Conservation (phyloP, 1,284 basidiomycete genomes). For the Rhizoctonia solani region DNA sequence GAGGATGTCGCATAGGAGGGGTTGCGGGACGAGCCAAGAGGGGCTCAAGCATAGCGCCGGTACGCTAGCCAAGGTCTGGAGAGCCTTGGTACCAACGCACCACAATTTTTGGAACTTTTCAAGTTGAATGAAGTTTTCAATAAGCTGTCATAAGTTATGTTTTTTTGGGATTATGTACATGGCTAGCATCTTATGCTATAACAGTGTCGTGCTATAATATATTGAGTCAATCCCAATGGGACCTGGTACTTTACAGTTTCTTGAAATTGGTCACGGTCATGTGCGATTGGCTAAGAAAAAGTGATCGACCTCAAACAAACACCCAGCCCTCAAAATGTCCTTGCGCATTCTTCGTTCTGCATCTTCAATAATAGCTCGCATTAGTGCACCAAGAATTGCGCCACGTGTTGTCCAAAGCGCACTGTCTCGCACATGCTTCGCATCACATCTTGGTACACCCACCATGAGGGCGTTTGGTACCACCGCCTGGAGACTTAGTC, state of each 20-base stretch:
- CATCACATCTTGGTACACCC: conserved; percentile 19
- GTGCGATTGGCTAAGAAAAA: neutral
- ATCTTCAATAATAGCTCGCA: conserved; percentile 2
- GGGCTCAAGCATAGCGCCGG: neutral
- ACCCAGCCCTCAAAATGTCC: conserved; percentile 25
- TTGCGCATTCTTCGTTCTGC: conserved; percentile 25
- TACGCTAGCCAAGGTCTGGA: neutral
- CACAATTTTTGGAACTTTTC: conserved; percentile 26
- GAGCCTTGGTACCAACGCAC: neutral
- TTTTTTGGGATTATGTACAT: too few relatives aligned
- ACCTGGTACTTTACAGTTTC: neutral
- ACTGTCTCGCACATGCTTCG: conserved; percentile 7
- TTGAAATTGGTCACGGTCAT: neutral
- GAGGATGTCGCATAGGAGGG: conserved; percentile 6
- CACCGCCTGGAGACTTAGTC: conserved; percentile 27
- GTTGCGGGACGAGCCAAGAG: conserved; percentile 13
- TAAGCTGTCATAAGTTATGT: neutral
- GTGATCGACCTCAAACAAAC: neutral
- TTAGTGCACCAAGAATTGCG: conserved; percentile 4
- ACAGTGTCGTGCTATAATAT: neutral
- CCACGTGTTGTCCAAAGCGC: conserved; percentile 5
- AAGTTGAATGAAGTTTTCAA: too few relatives aligned
- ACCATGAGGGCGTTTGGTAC: conserved; percentile 28
- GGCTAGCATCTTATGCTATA: too few relatives aligned
- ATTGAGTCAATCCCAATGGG: neutral